Base-by-base conservation (phyloP, 192 early-diverging fungal species). In the Cetraspora pellucida region DNA sequence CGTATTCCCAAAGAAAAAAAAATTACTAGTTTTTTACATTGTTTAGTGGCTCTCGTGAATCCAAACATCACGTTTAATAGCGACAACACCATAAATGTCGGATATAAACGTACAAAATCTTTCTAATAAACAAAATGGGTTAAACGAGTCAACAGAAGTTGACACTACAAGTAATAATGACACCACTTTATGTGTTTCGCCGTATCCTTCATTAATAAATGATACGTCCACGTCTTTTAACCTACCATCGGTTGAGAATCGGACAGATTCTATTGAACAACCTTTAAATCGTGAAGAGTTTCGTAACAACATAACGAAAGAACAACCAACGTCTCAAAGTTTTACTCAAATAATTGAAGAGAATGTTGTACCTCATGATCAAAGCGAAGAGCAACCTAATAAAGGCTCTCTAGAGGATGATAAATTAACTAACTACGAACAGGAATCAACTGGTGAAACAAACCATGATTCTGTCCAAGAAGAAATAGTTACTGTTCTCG, bases 401-500 rank as follows among this genome's bases (percentile, higher is more conserved):
- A 16, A 37, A 37, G 31, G 2, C 31, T 19, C 28, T 37, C 27
- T 43, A 19, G 19, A 44, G 13, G 31, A 65, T 37, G 31, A 65
- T 65, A 65, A n/a, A n/a, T 31, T 19, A 3, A 65, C 16, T 43
- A 65, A 19, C n/a, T n/a, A 44, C 31, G 16, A 65, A 44, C 28
- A 54, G 19, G 50, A 28, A 44, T 44, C 63, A 65, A 31, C n/a
- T n/a, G 16, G 43, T n/a, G 31, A 44, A n/a, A 65, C n/a, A 65
- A 44, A 65, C n/a, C n/a, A 28, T 65, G 37, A 65, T n/a, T 44
- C 31, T 44, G n/a, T 65, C n/a, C 63, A 65, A 65, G 37, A 64
- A 30, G 61, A 21, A 37, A 44, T 43, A 54, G 50, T 19, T 54
- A n/a, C 16, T 54, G 50, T 54, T 1, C 50, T 61, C 21, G 59